phyloP scores from a whole-genome alignment of 2,329 filamentous ascomycete species.

The Botrytis galanthina region DNA sequence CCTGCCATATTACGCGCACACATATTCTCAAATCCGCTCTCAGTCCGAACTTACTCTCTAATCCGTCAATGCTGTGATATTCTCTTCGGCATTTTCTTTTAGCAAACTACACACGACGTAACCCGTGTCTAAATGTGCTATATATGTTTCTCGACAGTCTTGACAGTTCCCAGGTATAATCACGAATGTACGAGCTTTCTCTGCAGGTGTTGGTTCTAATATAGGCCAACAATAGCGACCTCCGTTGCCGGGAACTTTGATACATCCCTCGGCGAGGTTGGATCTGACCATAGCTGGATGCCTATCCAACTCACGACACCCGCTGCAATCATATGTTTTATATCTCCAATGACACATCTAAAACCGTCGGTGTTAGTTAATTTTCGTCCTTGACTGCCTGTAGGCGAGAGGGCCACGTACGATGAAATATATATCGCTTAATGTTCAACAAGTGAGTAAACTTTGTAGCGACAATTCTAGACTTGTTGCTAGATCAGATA shows the following conservation, averaged over 20 bases:
- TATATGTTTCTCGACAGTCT: no score
- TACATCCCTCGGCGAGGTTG: no score
- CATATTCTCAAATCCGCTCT: not conserved
- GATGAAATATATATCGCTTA: not conserved
- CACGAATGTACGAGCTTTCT: not conserved
- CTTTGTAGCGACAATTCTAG: not conserved
- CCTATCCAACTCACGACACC: no score
- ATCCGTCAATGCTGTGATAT: not conserved
- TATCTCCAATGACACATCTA: not conserved
- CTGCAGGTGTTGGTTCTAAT: not conserved
- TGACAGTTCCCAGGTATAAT: no score
- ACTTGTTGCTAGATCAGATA: not conserved
- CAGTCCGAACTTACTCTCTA: not conserved
- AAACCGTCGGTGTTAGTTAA: not conserved
- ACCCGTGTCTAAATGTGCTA: no score
- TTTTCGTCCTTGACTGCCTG: not conserved
- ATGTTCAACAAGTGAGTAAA: not conserved
- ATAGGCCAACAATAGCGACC: no score
- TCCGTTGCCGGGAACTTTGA: no score
- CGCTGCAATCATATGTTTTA: not conserved
- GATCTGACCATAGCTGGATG: no score
- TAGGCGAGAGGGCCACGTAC: not conserved
- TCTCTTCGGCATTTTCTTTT: not conserved
- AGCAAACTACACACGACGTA: no score
- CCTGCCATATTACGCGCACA: not conserved